These are phyloP conservation scores for Azolla pinnata DNA, from an alignment of 75 land plant genomes.

Conservation along the genomic window DNA sequence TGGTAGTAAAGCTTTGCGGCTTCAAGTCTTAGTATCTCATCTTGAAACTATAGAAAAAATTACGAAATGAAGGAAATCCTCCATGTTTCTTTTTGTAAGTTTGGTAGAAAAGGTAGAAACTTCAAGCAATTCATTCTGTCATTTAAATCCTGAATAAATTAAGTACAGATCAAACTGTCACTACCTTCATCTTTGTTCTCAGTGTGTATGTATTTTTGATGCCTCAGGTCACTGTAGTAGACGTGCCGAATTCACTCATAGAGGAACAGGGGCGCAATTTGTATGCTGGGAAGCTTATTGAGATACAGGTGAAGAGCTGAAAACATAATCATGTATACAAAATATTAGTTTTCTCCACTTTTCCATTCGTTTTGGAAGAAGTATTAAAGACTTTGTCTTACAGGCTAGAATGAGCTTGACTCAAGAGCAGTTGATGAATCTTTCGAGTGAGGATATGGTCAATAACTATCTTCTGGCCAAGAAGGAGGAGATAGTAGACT, in stretches of 20 bases:
- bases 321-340: background rate
- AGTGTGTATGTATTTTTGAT: background rate
- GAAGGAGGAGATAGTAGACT: constrained; percentile 47
- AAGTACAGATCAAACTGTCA: background rate
- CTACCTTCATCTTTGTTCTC: background rate
- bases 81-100: too few relatives aligned
- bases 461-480: constrained; percentile 55
- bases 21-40: too few relatives aligned
- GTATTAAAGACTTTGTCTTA: background rate
- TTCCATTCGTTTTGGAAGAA: background rate
- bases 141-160: background rate
- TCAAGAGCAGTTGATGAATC: constrained; percentile 54
- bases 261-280: constrained; percentile 94
- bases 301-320: constrained; percentile 94
- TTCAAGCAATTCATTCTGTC: background rate
- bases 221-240: constrained; percentile 81
- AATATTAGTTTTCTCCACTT: background rate
- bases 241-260: constrained; percentile 73
- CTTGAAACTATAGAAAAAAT: too few relatives aligned
- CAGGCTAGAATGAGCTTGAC: constrained; percentile 63
- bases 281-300: constrained; percentile 76
- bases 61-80: too few relatives aligned
- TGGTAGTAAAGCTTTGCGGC: too few relatives aligned
- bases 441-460: constrained; percentile 78
- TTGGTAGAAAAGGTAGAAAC: too few relatives aligned